Percentiles rank a stretch among this genome's conserved stretches.
Conservation (phyloP, 208 protist species). For the Trypanosoma cruzi region DNA sequence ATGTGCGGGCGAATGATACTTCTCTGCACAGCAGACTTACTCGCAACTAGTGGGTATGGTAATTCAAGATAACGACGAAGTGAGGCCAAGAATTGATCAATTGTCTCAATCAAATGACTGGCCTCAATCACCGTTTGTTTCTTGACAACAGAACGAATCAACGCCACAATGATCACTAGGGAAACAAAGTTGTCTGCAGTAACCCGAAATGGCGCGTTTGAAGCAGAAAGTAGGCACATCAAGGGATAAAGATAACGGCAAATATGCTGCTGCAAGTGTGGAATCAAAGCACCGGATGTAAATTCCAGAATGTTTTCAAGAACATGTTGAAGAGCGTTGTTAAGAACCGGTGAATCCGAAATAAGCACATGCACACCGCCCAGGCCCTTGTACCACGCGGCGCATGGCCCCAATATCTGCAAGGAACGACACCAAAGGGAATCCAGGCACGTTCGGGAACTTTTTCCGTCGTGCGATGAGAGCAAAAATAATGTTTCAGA, state of each 20-base stretch:
- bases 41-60: conserved; percentile 60
- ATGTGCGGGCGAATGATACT: conserved; percentile 59
- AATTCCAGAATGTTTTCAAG: conserved; percentile 14
- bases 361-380: conserved; percentile 19
- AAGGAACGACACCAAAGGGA: conserved; percentile 53
- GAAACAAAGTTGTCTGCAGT: conserved; percentile 68
- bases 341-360: conserved; percentile 42
- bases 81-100: conserved; percentile 54
- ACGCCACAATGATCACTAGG: conserved; percentile 51
- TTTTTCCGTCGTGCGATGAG: conserved; percentile 20
- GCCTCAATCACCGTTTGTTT: conserved; percentile 18
- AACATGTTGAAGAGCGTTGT: conserved; percentile 29
- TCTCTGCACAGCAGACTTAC: conserved; percentile 39
- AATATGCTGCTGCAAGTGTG: conserved; percentile 25
- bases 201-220: conserved; percentile 39
- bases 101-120: conserved; percentile 2
- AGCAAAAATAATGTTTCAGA: conserved; percentile 16
- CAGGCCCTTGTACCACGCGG: conserved; percentile 23
- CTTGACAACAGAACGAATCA: conserved; percentile 30
- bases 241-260: conserved; percentile 32
- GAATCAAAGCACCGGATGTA: conserved; percentile 10
- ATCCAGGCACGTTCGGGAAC: conserved; percentile 29
- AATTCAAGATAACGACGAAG: conserved; percentile 72
- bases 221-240: conserved; percentile 18
- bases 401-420: conserved; percentile 56